These are phyloP conservation scores for Histomonas meleagridis DNA, from an alignment of 208 protist species.

Conservation along the genomic window DNA sequence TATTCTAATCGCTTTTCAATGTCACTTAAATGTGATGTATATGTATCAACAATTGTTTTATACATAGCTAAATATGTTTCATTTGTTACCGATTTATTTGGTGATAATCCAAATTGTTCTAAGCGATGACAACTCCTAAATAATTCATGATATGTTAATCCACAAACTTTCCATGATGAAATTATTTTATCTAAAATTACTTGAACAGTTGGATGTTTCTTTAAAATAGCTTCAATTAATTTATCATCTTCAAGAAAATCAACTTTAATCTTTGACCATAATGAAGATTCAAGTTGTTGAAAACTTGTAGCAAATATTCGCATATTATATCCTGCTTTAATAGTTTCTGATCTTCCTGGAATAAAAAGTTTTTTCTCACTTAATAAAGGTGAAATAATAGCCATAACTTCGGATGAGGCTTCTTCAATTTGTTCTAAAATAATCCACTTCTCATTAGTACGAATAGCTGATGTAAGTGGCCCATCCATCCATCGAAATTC, in stretches of 20 bases:
- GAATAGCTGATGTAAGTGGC: background rate
- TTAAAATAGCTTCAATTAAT: background rate
- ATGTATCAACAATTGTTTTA: background rate
- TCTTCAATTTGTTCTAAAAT: conserved; percentile 96
- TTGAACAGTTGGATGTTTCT: background rate
- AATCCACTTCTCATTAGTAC: conserved; percentile 80
- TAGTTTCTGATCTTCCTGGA: conserved; percentile 73
- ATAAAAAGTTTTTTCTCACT: conserved; percentile 80
- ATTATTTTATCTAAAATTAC: background rate
- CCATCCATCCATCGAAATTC: conserved; percentile 82
- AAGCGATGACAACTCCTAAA: background rate
- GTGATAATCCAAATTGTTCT: background rate
- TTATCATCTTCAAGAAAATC: background rate
- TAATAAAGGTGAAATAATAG: conserved; percentile 82
- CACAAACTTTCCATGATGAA: background rate
- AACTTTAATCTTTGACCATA: conserved; percentile 6
- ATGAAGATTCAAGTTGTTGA: background rate
- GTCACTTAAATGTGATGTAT: background rate
- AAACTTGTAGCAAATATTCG: conserved; percentile 62
- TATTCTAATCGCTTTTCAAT: background rate
- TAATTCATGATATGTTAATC: background rate
- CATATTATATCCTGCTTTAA: conserved; percentile 63
- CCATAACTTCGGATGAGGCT: conserved; percentile 84
- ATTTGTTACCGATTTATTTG: background rate
- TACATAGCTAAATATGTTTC: background rate